Conservation (phyloP, 2,329 filamentous ascomycete genomes). For the Neurospora crassa region DNA sequence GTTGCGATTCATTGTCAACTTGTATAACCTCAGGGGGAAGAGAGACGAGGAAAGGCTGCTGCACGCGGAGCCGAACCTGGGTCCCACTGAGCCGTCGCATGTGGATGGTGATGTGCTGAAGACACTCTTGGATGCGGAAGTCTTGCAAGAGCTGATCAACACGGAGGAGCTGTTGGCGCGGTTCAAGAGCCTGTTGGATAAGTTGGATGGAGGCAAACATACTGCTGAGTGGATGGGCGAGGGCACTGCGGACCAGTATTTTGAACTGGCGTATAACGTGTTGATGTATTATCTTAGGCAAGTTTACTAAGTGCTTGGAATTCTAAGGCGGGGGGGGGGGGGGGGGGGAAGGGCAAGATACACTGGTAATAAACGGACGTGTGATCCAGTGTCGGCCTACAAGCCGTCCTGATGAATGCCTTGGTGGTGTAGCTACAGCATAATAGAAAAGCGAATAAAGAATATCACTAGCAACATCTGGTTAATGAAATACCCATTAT, state of each 20-base stretch:
- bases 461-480: background rate
- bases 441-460: background rate
- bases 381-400: background rate
- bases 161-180: slow-evolving; percentile 24
- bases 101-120: slow-evolving; percentile 58
- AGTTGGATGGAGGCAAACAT: slow-evolving; percentile 36
- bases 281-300: slow-evolving; percentile 43
- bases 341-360: too few species aligned
- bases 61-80: slow-evolving; percentile 28
- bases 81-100: slow-evolving; percentile 43
- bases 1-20: slow-evolving; percentile 62
- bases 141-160: slow-evolving; percentile 33
- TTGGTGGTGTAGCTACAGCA: background rate
- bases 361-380: background rate
- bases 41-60: background rate
- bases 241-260: slow-evolving; percentile 25
- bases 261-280: slow-evolving; percentile 43
- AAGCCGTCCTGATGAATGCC: background rate
- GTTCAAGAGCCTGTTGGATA: slow-evolving; percentile 40
- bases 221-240: slow-evolving; percentile 24
- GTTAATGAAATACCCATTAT: background rate
- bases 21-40: slow-evolving; percentile 35
- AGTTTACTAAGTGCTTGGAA: slow-evolving; percentile 29
- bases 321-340: background rate
- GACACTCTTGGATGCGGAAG: slow-evolving; percentile 38